Evolutionary conservation across 768 basidiomycete species (phyloP).

Genomic region (Leccinum incarnatum): DNA sequence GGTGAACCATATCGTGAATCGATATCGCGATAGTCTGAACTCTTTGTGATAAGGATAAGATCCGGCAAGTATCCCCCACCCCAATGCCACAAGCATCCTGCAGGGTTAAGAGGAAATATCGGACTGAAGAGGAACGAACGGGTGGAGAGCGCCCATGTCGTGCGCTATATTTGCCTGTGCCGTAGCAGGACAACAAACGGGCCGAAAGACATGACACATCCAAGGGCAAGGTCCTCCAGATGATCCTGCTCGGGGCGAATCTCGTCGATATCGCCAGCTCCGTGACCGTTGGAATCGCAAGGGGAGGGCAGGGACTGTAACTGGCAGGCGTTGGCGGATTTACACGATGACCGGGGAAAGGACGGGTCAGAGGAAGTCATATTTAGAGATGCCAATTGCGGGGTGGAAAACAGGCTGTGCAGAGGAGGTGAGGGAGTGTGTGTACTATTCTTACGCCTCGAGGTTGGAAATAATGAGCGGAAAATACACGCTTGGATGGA

Average conservation of each 20-base stretch:
- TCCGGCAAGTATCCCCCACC: not conserved
- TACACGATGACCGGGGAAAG: constrained; percentile 50
- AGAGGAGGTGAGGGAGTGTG: constrained; percentile 8
- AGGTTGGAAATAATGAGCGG: constrained; percentile 12
- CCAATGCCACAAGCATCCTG: not conserved
- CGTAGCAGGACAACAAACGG: constrained; percentile 56
- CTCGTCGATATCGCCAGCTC: constrained; percentile 66
- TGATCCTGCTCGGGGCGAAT: constrained; percentile 66
- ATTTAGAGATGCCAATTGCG: not conserved
- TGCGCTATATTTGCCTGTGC: constrained; percentile 71
- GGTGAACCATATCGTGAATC: constrained; percentile 65
- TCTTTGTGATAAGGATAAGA: constrained; percentile 26
- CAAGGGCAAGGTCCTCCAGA: constrained; percentile 62
- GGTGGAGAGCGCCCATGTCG: constrained; percentile 47
- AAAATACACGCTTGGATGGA: constrained; percentile 7
- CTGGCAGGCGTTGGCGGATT: constrained; percentile 58
- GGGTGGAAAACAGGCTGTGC: constrained; percentile 10
- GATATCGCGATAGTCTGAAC: constrained; percentile 63
- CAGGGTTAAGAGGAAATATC: not conserved
- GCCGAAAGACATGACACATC: constrained; percentile 60
- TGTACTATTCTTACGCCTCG: constrained; percentile 11
- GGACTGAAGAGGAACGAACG: not conserved
- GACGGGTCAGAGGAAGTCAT: constrained; percentile 19
- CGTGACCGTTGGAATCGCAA: constrained; percentile 70
- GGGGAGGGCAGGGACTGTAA: constrained; percentile 67